Base-by-base conservation (phyloP, 768 basidiomycete species). In the Sistotremastrum suecicum region DNA sequence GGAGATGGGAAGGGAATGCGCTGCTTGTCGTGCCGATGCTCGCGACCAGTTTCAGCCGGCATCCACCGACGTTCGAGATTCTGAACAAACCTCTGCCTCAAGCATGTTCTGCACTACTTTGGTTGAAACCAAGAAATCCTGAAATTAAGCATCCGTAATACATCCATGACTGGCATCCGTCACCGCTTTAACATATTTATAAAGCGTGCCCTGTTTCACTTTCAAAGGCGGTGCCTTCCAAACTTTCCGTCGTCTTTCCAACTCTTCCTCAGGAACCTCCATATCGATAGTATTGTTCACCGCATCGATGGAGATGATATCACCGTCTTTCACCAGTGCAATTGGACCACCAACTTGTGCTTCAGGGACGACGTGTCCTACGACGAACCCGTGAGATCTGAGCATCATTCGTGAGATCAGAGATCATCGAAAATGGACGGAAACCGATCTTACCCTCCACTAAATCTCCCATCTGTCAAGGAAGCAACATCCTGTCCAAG, bases 291-390 rank as follows among this genome's bases (percentile, higher is more conserved):
- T 77, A 63, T 95, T 95, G 54, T 78, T 75, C 36, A 86, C 73
- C 7, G 92, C 91, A 58, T 97, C 87, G 44, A 95, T 85, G 35
- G 79, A 75, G 58, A 94, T 87, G 45, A 75, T 61, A 59, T 95
- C 90, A 12, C 89, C 90, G 60, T 92, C 88, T 51, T 75, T 68
- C 10, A 94, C 86, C 39, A 94, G 76, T 20, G 86, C 89, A 57
- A 97, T 91, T 5, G 88, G 87, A 1, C 92, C 92, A 43, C 90
- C 91, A 34, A 84, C 83, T 58, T 92, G 88, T 5, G 91, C 91
- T 60, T 97, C 92, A 34, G 94, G 94, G 1, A 91, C 88, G 53
- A 98, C 90, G 58, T 99, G 95, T 8, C 94, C 94, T 45, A 97
- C 86, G 56, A 84, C 84, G 69, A 98, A 98, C 11, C 91, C 91